Evolutionary conservation across 768 basidiomycete species (phyloP), one percentile per base, ranked within the genome.

Genomic region (Phallus indusiatus): DNA sequence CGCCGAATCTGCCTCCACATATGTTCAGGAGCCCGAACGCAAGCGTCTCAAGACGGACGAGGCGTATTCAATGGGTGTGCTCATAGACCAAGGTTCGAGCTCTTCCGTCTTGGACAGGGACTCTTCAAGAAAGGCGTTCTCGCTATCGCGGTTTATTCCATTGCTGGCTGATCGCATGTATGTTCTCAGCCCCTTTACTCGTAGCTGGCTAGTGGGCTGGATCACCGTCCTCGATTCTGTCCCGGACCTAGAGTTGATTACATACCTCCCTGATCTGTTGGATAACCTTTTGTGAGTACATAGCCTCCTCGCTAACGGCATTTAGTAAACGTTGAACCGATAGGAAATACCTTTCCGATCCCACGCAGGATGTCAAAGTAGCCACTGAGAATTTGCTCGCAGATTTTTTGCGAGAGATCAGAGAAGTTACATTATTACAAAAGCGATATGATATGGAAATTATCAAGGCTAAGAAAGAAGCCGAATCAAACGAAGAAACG

Each of bases 201-300:
- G 96, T 61, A 95, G 86, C 69, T 98, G 94, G 70, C 81, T 99
- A n/a, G 91, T 96, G 35, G 88, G 89, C 1, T 99, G 96, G 96
- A 90, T 98, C 60, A 90, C 82, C 47, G 90, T 96, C 4, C 80
- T 99, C 49, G 94, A 97, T 68, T 94, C 93, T 18, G 90, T 98
- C 4, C 96, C 96, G 11, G 96, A 99, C 67, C 76, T 99, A 56
- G 95, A 98, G 69, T 80, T 99, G 49, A 88, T 98, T 50, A 86
- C 90, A 24, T 96, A 90, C 73, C 81, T 99, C 35, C 96, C 96
- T 1, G 88, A 96, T 67, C 94, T 98, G 68, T 72, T 99, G 53
- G 94, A 97, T 62, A 94, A 94, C 1, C 79, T 99, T 47, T 68
- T 99, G 91, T 94, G 64, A 73, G 88, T 75, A 22, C n/a, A 48